Evolutionary conservation across 768 basidiomycete genomes (phyloP), one percentile per base, ranked within the genome.

Genomic region (Kwoniella heveanensis): DNA sequence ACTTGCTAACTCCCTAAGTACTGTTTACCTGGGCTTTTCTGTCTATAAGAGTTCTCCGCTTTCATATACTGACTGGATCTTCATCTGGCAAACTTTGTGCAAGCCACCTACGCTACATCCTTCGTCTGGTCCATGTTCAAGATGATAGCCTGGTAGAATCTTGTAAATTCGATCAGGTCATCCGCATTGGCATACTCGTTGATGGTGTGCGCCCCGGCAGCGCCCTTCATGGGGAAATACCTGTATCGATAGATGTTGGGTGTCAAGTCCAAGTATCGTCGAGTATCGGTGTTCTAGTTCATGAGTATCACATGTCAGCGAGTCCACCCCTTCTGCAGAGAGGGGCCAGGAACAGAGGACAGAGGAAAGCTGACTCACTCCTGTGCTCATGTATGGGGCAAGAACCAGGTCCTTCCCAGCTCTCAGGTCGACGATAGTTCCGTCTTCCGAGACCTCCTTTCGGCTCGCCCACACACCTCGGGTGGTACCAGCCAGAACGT

Each of bases 211-310:
- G 72, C 71, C 55, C 77, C 72, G 22, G 61, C 56, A 55, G 57
- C 10, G 24, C 51, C 56, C 70, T 56, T n/a, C 58, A 37, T 10
- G 71, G 72, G 21, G 79, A 80, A 2, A 73, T 73, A 67, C 78
- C 81, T 47, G 39, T 57, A 64, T 54, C 82, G 72, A 57, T 80
- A 82, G 61, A 82, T 76, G 67, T 80, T 77, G 7, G 27, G 27
- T 0, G 81, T 80, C 10, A 78, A 50, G 50, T 78, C 71, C 79
- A 80, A 80, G 69, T 72, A 72, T 48, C 54, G 54, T 48, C 65
- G 55, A 8, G 77, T 79, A 55, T 79, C 80, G 36, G 81, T 81
- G 57, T 81, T 81, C 62, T 64, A n/a, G n/a, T n/a, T n/a, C n/a
- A n/a, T n/a, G n/a, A n/a, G n/a, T n/a, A n/a, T n/a, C n/a, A n/a